A percentile compares a stretch with the other conserved stretches of the same genome.
These are phyloP conservation scores for Neocucurbitaria cava DNA, from an alignment of 2,329 filamentous ascomycete genomes.

Conservation along the genomic window DNA sequence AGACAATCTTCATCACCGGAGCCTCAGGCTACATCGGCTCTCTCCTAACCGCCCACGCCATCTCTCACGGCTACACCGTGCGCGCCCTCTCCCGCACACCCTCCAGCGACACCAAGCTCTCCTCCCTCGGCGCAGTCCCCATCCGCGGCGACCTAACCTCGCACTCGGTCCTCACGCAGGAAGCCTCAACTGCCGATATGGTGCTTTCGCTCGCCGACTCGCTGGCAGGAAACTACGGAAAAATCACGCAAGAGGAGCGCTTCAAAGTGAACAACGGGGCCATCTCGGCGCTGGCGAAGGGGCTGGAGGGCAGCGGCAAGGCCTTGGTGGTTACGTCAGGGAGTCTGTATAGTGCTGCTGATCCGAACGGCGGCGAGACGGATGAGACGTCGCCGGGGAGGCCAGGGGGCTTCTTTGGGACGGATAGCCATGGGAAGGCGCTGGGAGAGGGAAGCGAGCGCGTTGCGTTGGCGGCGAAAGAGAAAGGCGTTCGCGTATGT, in stretches of 20 bases:
- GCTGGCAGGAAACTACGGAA: background rate
- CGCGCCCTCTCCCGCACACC: slow-evolving; percentile 51
- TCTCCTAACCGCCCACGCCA: slow-evolving; percentile 41
- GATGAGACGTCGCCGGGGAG: slow-evolving; percentile 26
- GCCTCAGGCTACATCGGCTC: slow-evolving; percentile 21
- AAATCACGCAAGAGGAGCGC: background rate
- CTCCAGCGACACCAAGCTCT: slow-evolving; percentile 45
- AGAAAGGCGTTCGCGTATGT: slow-evolving; percentile 45
- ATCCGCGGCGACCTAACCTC: slow-evolving; percentile 51
- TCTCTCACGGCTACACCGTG: slow-evolving; percentile 45
- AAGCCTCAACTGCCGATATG: slow-evolving; percentile 51
- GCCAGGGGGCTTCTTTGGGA: slow-evolving; percentile 12
- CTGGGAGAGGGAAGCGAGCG: slow-evolving; percentile 9
- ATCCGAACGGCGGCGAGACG: slow-evolving; percentile 41
- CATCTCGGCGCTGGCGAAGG: slow-evolving; percentile 49
- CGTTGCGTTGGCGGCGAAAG: background rate
- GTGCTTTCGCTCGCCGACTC: slow-evolving; percentile 38
- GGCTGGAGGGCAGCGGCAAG: slow-evolving; percentile 46
- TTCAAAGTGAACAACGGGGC: slow-evolving; percentile 17
- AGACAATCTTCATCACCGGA: slow-evolving; percentile 23
- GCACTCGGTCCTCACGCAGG: slow-evolving; percentile 48
- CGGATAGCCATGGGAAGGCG: no score
- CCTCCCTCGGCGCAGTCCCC: slow-evolving; percentile 48
- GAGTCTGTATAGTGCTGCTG: slow-evolving; percentile 29
- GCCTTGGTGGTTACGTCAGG: slow-evolving; percentile 49